Evolutionary conservation across 805 yeast genomes (phyloP).

Genomic region (Suhomyces sp.): DNA sequence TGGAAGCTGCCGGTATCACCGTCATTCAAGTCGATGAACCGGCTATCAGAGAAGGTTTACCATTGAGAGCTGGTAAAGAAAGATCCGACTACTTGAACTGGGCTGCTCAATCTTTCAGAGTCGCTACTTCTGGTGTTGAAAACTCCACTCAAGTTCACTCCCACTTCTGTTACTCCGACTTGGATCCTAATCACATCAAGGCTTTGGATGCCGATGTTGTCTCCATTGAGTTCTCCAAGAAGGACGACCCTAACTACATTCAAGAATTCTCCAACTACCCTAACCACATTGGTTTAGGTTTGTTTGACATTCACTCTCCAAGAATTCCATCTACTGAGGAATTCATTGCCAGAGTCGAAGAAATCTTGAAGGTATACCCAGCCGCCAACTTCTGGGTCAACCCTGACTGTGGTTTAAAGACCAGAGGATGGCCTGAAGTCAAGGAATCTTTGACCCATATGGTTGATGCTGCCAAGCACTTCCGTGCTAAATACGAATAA

Average conservation of each 20-base stretch:
- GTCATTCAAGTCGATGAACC: conserved; percentile 99
- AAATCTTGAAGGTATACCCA: conserved; percentile 95
- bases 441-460: conserved; percentile 92
- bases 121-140: conserved; percentile 96
- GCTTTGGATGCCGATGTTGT: conserved; percentile 99
- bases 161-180: conserved; percentile 99
- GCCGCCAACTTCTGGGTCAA: conserved; percentile 99
- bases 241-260: conserved; percentile 98
- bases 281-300: conserved; percentile 99
- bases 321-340: conserved; percentile 98
- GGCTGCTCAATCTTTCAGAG: conserved; percentile 99
- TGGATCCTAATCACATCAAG: conserved; percentile 99
- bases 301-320: conserved; percentile 99
- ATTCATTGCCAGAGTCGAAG: conserved; percentile 88
- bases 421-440: conserved; percentile 99
- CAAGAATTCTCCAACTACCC: conserved; percentile 98
- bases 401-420: conserved; percentile 99
- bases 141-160: conserved; percentile 98
- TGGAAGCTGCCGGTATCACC: conserved; percentile 96
- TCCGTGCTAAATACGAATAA: conserved; percentile 47
- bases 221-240: conserved; percentile 98
- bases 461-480: conserved; percentile 98
- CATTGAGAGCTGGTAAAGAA: conserved; percentile 96
- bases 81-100: conserved; percentile 94
- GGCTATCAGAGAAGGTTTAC: conserved; percentile 99